Base-by-base conservation (phyloP, 139 green algal genomes). In the Picochlorum sp. region DNA sequence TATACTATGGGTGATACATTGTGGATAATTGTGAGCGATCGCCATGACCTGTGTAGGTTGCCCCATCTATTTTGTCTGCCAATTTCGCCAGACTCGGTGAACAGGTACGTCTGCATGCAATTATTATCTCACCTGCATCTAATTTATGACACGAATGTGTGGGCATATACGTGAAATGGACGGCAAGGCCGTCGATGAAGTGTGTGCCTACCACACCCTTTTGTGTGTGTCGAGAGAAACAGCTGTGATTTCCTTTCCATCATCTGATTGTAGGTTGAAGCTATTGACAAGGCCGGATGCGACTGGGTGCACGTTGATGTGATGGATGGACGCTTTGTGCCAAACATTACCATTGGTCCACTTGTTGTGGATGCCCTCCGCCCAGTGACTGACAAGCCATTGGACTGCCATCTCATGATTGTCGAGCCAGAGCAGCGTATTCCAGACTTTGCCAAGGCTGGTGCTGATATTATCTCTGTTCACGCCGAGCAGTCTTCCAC, bases 261-360 rank as follows among this genome's bases (percentile, higher is more conserved):
- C 28, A 2, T 28, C 6, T 28, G 16, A n/a, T 20, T 62, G 37
- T 74, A 97, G 90, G 72, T 98, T 24, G 65, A 81, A 34, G 92
- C 88, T 37, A 87, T 99, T 26, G 90, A 97, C 55, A 49, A 92
- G 72, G 92, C 92, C 26, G 94, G 94, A 38, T 86, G 73, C 49
- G 60, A 66, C 13, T 66, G 49, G 45, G 24, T 66, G 0, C 60
- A 99, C 73, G 77, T 98, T 6, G 94, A 99, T 65, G 93, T 98
- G 52, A 88, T 89, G 84, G 71, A 79, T 70, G 49, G 63, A 44
- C 86, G 92, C 72, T 97, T 99, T 72, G 92, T 97, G 62, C 93
- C 91, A 50, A 97, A 98, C 86, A 97, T 98, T 86, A 98, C 92
- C 60, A 98, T 98, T 65, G 94, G 94, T 23, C 94, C 94, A 4